Conservation (phyloP, 148 eudicot species). For the Beta vulgaris region DNA sequence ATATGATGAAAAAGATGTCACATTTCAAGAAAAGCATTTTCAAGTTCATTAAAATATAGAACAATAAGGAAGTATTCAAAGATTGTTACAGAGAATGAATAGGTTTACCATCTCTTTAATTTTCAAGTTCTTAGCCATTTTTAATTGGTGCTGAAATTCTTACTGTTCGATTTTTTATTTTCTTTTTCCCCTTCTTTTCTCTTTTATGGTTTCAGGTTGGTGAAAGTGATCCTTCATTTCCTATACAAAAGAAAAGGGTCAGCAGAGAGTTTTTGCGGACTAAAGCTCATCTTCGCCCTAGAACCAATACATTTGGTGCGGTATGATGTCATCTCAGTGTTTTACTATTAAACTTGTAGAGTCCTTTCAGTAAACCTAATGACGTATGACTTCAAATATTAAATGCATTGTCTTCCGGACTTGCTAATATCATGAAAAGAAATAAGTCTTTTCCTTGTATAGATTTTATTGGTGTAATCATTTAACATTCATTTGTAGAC, state of each 20-base stretch:
- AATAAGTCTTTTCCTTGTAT: not conserved
- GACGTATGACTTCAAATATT: not conserved
- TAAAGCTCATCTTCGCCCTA: constrained; percentile 97
- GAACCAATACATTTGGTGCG: constrained; percentile 98
- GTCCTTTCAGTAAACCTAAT: not conserved
- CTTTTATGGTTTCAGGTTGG: constrained; percentile 52
- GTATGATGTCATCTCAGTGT: constrained; percentile 44
- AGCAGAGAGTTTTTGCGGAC: constrained; percentile 92
- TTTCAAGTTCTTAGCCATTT: not conserved
- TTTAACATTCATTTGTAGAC: not conserved
- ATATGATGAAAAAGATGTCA: not conserved
- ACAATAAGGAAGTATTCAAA: too few species aligned
- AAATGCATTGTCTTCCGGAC: not conserved
- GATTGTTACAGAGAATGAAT: too few species aligned
- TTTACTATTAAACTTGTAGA: not conserved
- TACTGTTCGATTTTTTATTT: constrained; percentile 6
- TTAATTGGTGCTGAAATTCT: not conserved
- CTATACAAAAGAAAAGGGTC: constrained; percentile 96
- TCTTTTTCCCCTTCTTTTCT: constrained; percentile 1
- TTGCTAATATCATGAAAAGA: too few species aligned
- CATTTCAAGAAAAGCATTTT: not conserved
- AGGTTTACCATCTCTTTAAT: not conserved
- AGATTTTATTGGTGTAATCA: not conserved
- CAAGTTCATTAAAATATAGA: not conserved
- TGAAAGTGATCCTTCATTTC: constrained; percentile 80